Evolutionary conservation across 208 protist genomes (phyloP), one percentile per base, ranked within the genome.

Genomic region (Kentomonas sorsogonicus): DNA sequence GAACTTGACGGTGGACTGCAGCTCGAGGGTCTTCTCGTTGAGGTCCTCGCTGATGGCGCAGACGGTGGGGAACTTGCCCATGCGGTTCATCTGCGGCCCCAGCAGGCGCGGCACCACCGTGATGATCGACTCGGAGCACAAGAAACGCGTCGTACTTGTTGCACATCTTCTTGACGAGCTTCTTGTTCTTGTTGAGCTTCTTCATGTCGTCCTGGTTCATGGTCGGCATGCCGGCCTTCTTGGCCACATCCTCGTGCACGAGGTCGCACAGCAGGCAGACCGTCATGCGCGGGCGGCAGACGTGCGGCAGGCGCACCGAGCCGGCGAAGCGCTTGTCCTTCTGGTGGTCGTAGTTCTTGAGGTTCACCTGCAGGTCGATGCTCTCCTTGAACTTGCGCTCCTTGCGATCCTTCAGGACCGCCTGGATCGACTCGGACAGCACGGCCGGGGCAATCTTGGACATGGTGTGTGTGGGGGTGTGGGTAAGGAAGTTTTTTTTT

Each of bases 181-280:
- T 99, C 89, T 99, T 99, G 86, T 99, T 97, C 91, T 99, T 99
- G 89, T 99, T 99, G 53, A 99, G 82, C 80, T 98, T 98, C 87
- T 99, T 99, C 26, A 99, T 86, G 54, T 97, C 96, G 57, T 99
- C 98, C 60, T 98, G 85, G 73, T 78, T 94, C 87, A 98, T 97
- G 56, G 98, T 91, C 52, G 87, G 86, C 33, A 96, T 54, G 72
- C 91, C 83, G 11, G 74, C 60, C 60, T 91, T 93, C 70, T 96
- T 91, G 75, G 97, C 97, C 51, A 97, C 60, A 60, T 99, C 97
- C 76, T 87, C 89, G 76, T 99, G 96, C 33, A 73, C 62, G 30
- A 94, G 93, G 76, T 99, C 97, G 81, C 86, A 98, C 47, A 99
- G 76, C 53, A 99, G 78, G 86, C 97, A 99, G 45, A 99, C 87